Evolutionary conservation across 2,329 filamentous ascomycete genomes (phyloP).

Genomic region (Zopfia rhizophila): DNA sequence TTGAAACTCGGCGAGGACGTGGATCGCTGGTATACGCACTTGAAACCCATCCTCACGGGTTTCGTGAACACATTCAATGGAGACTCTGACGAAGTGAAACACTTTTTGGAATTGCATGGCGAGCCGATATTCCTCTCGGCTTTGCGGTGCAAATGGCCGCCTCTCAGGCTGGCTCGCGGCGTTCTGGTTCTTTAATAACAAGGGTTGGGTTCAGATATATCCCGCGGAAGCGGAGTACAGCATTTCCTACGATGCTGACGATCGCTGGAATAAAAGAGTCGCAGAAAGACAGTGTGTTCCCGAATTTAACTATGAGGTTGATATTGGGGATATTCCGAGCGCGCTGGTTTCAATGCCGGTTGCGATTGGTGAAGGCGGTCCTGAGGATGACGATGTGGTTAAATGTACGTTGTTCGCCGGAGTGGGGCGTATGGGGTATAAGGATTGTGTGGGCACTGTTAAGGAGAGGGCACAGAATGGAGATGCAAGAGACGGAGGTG

Average conservation of each 20-base stretch:
- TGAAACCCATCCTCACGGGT: slow-evolving; percentile 21
- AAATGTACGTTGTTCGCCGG: slow-evolving; percentile 16
- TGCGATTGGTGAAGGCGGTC: slow-evolving; percentile 22
- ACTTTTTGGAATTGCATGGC: slow-evolving; percentile 25
- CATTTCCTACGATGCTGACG: no score
- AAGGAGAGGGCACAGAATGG: slow-evolving; percentile 13
- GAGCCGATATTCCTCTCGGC: slow-evolving; percentile 13
- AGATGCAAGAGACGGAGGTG: no score
- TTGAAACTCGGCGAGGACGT: neutral
- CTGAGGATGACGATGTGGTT: slow-evolving; percentile 26
- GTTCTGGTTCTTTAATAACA: slow-evolving; percentile 34
- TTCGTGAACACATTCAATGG: slow-evolving; percentile 27
- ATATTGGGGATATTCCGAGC: slow-evolving; percentile 14
- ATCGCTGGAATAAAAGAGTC: no score
- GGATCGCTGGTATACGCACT: slow-evolving; percentile 20
- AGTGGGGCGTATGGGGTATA: neutral
- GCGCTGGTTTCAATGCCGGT: slow-evolving; percentile 22
- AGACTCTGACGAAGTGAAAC: slow-evolving; percentile 6
- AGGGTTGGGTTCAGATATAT: no score
- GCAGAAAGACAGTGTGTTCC: slow-evolving; percentile 18
- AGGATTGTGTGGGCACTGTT: neutral
- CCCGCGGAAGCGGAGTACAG: no score
- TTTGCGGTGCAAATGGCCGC: slow-evolving; percentile 10
- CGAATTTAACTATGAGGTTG: slow-evolving; percentile 12
- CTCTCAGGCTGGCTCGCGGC: slow-evolving; percentile 32